Base-by-base conservation (phyloP, 2,329 filamentous ascomycete genomes). In the Botrytis paeoniae region DNA sequence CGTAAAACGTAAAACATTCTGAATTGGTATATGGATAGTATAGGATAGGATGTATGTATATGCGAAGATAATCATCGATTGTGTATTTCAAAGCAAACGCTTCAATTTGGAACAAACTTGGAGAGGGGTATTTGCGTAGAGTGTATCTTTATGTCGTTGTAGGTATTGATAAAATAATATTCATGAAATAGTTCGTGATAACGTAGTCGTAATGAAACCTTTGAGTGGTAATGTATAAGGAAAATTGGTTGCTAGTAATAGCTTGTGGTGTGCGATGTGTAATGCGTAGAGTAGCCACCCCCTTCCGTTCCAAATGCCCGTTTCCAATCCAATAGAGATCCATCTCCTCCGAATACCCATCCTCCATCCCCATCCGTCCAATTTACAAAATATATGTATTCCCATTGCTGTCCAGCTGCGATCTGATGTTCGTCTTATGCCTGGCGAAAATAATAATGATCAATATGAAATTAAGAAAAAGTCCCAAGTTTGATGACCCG, bases 101-200 rank as follows among this genome's bases (percentile, higher is more conserved):
- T 72, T 69, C 65, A 20, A 57, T 62, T 57, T 57, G 48, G 65
- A 72, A 60, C 70, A 72, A 61, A 51, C 70, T 72, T 72, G 70
- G 60, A 25, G 14, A 37, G 54, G 70, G 45, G 43, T 64, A 51
- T 69, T 65, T 64, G 61, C 69, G 69, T 71, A 39, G 18, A 66
- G 29, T 43, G 57, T 48, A n/a, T 72, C 35, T 59, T 69, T 20
- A 45, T 37, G 51, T 60, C 57, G 57, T 60, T 35, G 20, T 45
- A 43, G 51, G 51, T 60, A 35, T 35, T 69, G 66, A 29, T 43
- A 60, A 66, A 68, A 69, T 64, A 54, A 71, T 60, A 69, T 60
- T 69, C n/a, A 72, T 72, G 70, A 72, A 72, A 72, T 69, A 48
- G 39, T 72, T 69, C 70, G 70, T 72, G 70, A 69, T 69, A 72